phyloP scores from a whole-genome alignment of 2,329 filamentous ascomycete species.

The Colletotrichum tanaceti region DNA sequence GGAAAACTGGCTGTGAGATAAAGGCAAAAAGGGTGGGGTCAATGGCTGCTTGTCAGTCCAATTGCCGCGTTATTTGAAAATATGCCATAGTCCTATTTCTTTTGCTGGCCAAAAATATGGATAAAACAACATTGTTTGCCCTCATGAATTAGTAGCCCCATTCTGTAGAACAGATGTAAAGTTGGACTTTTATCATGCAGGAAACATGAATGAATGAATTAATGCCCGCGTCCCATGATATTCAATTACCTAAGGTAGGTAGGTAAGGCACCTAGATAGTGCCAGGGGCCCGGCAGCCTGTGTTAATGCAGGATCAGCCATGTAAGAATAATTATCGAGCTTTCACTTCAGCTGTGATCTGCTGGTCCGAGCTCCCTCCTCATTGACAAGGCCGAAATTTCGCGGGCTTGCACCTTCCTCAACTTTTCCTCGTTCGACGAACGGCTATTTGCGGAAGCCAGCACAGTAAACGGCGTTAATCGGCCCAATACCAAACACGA shows the following conservation, averaged over 20 bases:
- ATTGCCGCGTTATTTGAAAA: neutral
- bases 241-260: too few relatives aligned
- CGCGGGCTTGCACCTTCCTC: conserved; percentile 21
- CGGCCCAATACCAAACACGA: neutral
- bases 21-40: neutral
- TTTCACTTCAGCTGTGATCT: neutral
- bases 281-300: too few relatives aligned
- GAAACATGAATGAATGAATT: too few relatives aligned
- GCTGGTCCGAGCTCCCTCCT: conserved; percentile 36
- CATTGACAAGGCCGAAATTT: conserved; percentile 36
- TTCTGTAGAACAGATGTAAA: neutral
- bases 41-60: neutral
- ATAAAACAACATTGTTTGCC: too few relatives aligned
- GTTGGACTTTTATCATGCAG: neutral
- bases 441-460: neutral
- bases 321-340: conserved; percentile 20
- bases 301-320: conserved; percentile 12
- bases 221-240: too few relatives aligned
- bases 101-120: too few relatives aligned
- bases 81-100: neutral
- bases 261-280: too few relatives aligned
- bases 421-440: neutral
- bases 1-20: conserved; percentile 29
- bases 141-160: too few relatives aligned
- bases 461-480: neutral